These are phyloP conservation scores for Alternaria arbusti DNA, from an alignment of 2,329 filamentous ascomycete species.

Conservation along the genomic window DNA sequence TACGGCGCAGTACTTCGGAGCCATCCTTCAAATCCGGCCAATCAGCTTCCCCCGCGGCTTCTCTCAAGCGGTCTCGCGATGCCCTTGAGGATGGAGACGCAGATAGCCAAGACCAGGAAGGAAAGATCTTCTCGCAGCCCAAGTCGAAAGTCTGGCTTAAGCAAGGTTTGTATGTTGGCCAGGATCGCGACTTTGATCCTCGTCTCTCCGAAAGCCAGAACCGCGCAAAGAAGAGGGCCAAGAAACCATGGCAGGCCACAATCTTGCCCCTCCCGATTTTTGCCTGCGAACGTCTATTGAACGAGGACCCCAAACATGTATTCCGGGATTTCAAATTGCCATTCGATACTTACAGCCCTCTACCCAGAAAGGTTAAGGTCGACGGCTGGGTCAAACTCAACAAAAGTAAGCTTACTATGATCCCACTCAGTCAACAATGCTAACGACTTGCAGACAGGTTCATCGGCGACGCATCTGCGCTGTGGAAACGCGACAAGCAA, in stretches of 20 bases:
- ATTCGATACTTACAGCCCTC: slow-evolving; percentile 86
- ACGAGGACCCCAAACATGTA: slow-evolving; percentile 57
- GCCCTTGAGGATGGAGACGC: slow-evolving; percentile 25
- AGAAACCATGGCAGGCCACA: slow-evolving; percentile 56
- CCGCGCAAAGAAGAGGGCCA: slow-evolving; percentile 45
- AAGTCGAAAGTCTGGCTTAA: slow-evolving; percentile 77
- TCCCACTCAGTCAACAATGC: slow-evolving; percentile 3
- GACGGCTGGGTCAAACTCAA: slow-evolving; percentile 92
- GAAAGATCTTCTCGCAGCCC: slow-evolving; percentile 34
- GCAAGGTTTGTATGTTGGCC: slow-evolving; percentile 87
- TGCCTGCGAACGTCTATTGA: slow-evolving; percentile 72
- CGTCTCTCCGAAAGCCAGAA: slow-evolving; percentile 56
- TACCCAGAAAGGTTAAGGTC: slow-evolving; percentile 86
- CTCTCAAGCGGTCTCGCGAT: slow-evolving; percentile 33
- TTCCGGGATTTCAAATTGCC: slow-evolving; percentile 85
- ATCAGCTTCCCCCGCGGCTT: slow-evolving; percentile 13
- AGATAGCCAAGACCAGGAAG: slow-evolving; percentile 16
- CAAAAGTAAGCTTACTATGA: slow-evolving; percentile 69
- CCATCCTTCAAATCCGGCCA: slow-evolving; percentile 27
- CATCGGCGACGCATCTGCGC: slow-evolving; percentile 78
- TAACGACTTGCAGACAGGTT: slow-evolving; percentile 73
- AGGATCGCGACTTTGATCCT: slow-evolving; percentile 57
- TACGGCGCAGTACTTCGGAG: slow-evolving; percentile 38
- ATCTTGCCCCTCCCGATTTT: slow-evolving; percentile 80
- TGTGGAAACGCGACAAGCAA: slow-evolving; percentile 82